phyloP scores from a whole-genome alignment of 148 eudicot species.

The Polygonum maritimum region DNA sequence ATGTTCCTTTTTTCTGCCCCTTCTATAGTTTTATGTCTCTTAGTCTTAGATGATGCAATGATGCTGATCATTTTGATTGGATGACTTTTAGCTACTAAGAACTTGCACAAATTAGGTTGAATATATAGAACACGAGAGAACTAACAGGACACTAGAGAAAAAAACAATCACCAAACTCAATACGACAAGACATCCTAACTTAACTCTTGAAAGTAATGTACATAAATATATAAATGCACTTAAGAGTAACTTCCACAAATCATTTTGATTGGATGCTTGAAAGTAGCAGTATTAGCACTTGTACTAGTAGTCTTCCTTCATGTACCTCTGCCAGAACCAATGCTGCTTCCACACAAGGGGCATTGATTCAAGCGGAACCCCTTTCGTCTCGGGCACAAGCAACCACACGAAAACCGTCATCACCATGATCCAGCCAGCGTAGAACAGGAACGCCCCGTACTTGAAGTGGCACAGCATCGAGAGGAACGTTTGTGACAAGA shows the following conservation, averaged over 20 bases:
- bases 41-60: too few relatives aligned
- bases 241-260: neutral
- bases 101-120: too few relatives aligned
- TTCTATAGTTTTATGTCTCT: too few relatives aligned
- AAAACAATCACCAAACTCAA: neutral
- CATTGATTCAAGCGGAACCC: slow-evolving; percentile 26
- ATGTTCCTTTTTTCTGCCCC: too few relatives aligned
- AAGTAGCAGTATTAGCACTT: neutral
- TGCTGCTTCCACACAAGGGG: slow-evolving; percentile 27
- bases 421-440: slow-evolving; percentile 15
- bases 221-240: too few relatives aligned
- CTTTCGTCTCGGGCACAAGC: slow-evolving; percentile 37
- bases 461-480: slow-evolving; percentile 32
- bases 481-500: slow-evolving; percentile 28
- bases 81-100: too few relatives aligned
- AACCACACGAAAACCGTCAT: slow-evolving; percentile 28
- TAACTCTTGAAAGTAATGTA: too few relatives aligned
- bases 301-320: slow-evolving; percentile 12
- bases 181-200: neutral
- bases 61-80: too few relatives aligned
- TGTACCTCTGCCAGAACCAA: slow-evolving; percentile 33
- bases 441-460: slow-evolving; percentile 29
- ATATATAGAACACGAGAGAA: too few relatives aligned
- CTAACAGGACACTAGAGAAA: too few relatives aligned
- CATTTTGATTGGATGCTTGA: neutral